Base-by-base conservation (phyloP, 1,284 basidiomycete genomes). In the Ceratorhiza oryzae-sativae region DNA sequence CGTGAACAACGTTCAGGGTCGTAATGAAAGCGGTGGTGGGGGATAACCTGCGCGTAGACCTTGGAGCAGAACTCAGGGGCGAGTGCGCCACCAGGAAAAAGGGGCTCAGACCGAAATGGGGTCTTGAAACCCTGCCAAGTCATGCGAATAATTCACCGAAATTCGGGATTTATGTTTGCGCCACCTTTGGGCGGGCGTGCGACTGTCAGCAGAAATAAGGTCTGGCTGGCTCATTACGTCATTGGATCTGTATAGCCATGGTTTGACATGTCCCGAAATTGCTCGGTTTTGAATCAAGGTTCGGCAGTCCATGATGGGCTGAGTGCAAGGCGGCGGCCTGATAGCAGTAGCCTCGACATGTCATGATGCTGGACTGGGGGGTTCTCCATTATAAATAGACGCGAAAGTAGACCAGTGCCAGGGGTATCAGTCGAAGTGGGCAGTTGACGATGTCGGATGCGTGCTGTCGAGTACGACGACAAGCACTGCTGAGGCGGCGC, bases 61-160 rank as follows among this genome's bases (percentile, higher is more conserved):
- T 56, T 10, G 20, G 53, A 34, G 30, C 6, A 3, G 30, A 20
- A 18, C 13, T 13, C 10, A 56, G 53, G 53, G 53, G 53, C 23
- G 36, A 6, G 25, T 34, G 36, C 53, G 27, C 34, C 30, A 34
- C 30, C 53, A 36, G 9, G 23, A 30, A 56, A 56, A 32, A 34
- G 53, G 53, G 53, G 53, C 49, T 45, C 18, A 23, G 48, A 45
- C n/a, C n/a, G n/a, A n/a, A n/a, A n/a, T n/a, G n/a, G n/a, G 42
- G 42, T 18, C 9, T 8, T 18, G n/a, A 4, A 18, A 45, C 42
- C 42, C 42, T 45, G 42, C 18, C 42, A 45, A 45, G 42, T 45
- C 42, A 45, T 18, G 42, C 9, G 42, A 18, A 3, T 9, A 10
- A 45, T 45, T 45, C 42, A 45, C 3, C n/a, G 10, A 45, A 45